A percentile compares a stretch with the other conserved stretches of the same genome.
Evolutionary conservation across 1,139 yeast genomes (phyloP).

Genomic region (Zygoascus sp.): DNA sequence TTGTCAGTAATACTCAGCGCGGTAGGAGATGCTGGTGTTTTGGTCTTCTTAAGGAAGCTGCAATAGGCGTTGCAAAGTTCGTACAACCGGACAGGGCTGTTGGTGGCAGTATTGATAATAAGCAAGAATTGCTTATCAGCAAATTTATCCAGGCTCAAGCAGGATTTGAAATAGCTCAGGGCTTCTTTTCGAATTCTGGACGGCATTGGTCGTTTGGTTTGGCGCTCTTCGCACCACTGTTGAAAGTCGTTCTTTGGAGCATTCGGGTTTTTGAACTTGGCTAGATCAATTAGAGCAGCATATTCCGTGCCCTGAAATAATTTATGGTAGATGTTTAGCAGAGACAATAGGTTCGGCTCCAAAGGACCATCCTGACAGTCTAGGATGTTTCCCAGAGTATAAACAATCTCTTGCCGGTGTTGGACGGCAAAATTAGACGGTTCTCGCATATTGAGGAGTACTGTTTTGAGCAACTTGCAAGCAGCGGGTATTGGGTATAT

Average conservation of each 20-base stretch:
- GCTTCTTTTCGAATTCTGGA: background rate
- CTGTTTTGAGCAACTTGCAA: constrained; percentile 2
- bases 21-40: background rate
- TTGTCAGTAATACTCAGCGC: background rate
- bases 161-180: background rate
- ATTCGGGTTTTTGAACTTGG: background rate
- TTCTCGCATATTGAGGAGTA: background rate
- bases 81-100: background rate
- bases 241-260: background rate
- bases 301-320: background rate
- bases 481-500: constrained; percentile 4
- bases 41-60: background rate
- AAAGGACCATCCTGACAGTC: background rate
- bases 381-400: constrained; percentile 1
- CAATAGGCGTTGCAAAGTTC: background rate
- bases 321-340: background rate
- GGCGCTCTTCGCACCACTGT: background rate
- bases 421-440: background rate
- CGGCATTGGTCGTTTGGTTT: background rate
- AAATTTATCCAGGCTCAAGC: background rate
- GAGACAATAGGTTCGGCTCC: background rate
- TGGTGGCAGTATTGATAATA: background rate
- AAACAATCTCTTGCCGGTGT: background rate
- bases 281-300: background rate
- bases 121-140: background rate